phyloP scores from a whole-genome alignment of 768 basidiomycete species.

The Agaricus blazei region DNA sequence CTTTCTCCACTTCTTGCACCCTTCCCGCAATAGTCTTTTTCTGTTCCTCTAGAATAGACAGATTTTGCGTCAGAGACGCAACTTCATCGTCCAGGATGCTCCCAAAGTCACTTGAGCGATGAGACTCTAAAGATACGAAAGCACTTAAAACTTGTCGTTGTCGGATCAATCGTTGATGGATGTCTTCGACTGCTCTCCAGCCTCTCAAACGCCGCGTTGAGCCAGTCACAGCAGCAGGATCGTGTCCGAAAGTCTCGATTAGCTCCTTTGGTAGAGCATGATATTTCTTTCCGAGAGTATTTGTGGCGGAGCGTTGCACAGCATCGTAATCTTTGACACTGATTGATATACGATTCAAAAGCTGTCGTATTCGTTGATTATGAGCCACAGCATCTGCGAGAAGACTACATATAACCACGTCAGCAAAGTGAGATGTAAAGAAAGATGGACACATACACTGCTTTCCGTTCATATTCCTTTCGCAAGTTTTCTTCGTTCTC shows the following conservation, averaged over 20 bases:
- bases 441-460: slow-evolving; percentile 36
- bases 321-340: slow-evolving; percentile 63
- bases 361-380: slow-evolving; percentile 64
- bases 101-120: slow-evolving; percentile 20
- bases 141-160: slow-evolving; percentile 51
- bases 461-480: slow-evolving; percentile 55
- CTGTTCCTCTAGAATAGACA: slow-evolving; percentile 46
- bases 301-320: slow-evolving; percentile 47
- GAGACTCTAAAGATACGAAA: slow-evolving; percentile 33
- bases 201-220: slow-evolving; percentile 54
- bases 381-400: slow-evolving; percentile 54
- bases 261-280: slow-evolving; percentile 56
- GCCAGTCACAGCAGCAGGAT: slow-evolving; percentile 72
- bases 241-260: slow-evolving; percentile 69
- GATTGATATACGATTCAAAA: slow-evolving; percentile 59
- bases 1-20: slow-evolving; percentile 43
- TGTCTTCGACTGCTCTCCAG: slow-evolving; percentile 76
- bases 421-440: slow-evolving; percentile 3
- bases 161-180: slow-evolving; percentile 53
- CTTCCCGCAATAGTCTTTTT: slow-evolving; percentile 38
- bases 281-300: slow-evolving; percentile 41
- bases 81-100: slow-evolving; percentile 55
- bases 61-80: slow-evolving; percentile 37
- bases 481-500: slow-evolving; percentile 43
- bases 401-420: slow-evolving; percentile 34